phyloP scores from a whole-genome alignment of 2,329 filamentous ascomycete species.

The Alternaria tenuissima region DNA sequence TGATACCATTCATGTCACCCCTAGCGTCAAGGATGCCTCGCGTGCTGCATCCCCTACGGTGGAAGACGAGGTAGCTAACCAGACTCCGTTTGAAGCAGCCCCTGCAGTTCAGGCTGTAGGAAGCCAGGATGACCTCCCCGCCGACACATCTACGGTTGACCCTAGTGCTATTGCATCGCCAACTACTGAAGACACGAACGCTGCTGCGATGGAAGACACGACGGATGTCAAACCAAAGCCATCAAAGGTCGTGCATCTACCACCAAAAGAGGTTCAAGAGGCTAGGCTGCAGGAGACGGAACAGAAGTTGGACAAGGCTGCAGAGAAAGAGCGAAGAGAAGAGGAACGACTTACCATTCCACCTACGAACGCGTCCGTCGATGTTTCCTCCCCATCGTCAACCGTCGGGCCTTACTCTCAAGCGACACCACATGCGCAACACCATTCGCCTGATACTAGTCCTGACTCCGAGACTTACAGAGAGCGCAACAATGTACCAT shows the following conservation, averaged over 20 bases:
- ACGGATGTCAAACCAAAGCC: constrained; percentile 26
- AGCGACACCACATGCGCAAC: constrained; percentile 73
- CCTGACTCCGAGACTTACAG: constrained; percentile 68
- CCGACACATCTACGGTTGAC: constrained; percentile 33
- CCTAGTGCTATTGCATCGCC: constrained; percentile 39
- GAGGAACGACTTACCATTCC: constrained; percentile 45
- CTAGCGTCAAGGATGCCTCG: constrained; percentile 19
- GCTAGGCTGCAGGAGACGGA: constrained; percentile 54
- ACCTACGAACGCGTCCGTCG: constrained; percentile 31
- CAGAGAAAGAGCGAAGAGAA: constrained; percentile 50
- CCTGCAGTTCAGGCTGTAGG: constrained; percentile 23
- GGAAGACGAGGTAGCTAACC: constrained; percentile 27
- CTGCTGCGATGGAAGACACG: constrained; percentile 6
- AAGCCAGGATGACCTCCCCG: constrained; percentile 4
- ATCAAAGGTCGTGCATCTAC: constrained; percentile 56
- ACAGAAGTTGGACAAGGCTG: constrained; percentile 47
- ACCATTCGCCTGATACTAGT: constrained; percentile 76
- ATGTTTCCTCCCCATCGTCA: constrained; percentile 66
- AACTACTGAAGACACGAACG: constrained; percentile 41
- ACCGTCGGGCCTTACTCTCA: constrained; percentile 74
- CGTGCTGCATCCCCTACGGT: constrained; percentile 14
- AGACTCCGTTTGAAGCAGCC: constrained; percentile 14
- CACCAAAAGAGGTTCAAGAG: constrained; percentile 61
- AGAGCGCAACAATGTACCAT: constrained; percentile 40
- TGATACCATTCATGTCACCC: constrained; percentile 21